These are phyloP conservation scores for Bryopsis sp. DNA, from an alignment of 139 green algal genomes.

Conservation along the genomic window DNA sequence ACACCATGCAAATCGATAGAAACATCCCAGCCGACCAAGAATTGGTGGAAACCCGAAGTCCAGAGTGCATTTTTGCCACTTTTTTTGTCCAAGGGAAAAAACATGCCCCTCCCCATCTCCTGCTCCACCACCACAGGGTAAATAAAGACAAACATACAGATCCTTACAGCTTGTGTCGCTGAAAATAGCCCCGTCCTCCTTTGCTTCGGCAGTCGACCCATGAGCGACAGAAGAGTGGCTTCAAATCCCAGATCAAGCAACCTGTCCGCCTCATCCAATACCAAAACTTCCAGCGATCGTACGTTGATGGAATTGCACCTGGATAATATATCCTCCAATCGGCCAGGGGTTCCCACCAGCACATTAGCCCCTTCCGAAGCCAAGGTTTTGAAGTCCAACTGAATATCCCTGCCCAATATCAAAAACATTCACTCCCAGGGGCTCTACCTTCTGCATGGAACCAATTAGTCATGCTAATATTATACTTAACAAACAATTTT, in stretches of 20 bases:
- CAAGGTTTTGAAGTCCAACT: slow-evolving; percentile 56
- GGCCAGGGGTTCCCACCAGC: slow-evolving; percentile 87
- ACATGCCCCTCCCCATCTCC: too few species aligned
- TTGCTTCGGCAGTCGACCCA: slow-evolving; percentile 76
- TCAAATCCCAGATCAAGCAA: slow-evolving; percentile 93
- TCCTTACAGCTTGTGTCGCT: slow-evolving; percentile 82
- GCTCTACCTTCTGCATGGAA: too few species aligned
- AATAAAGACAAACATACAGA: background rate
- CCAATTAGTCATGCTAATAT: too few species aligned
- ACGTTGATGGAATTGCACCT: slow-evolving; percentile 53
- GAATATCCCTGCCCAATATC: slow-evolving; percentile 41
- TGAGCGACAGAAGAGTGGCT: slow-evolving; percentile 63
- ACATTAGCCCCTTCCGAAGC: slow-evolving; percentile 51
- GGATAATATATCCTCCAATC: slow-evolving; percentile 81
- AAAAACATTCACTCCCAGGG: too few species aligned
- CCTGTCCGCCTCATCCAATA: slow-evolving; percentile 94
- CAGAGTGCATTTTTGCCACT: too few species aligned
- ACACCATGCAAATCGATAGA: too few species aligned
- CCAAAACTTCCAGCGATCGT: slow-evolving; percentile 57
- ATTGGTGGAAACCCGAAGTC: too few species aligned
- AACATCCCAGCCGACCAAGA: too few species aligned
- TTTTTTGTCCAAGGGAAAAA: too few species aligned
- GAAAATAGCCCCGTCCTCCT: slow-evolving; percentile 89
- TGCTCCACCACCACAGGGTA: too few species aligned
- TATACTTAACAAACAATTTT: too few species aligned